phyloP scores from a whole-genome alignment of 1,139 yeast genomes.

The Pichia sp. region DNA sequence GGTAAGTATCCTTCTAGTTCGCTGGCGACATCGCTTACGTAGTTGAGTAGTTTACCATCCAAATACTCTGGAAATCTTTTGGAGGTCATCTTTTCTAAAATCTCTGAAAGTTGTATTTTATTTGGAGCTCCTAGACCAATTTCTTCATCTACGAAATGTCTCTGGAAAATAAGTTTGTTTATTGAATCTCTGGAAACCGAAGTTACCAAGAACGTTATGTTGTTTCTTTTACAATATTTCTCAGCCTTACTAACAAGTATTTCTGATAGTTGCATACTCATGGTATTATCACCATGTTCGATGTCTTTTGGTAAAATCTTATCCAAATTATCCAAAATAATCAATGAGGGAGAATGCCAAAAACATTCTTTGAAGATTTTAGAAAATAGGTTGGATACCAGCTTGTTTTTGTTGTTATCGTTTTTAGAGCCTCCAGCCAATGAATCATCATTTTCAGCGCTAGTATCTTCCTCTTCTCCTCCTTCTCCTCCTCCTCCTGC shows the following conservation, averaged over 20 bases:
- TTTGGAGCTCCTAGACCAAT: conserved; percentile 66
- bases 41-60: conserved; percentile 39
- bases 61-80: conserved; percentile 13
- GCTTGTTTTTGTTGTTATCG: conserved; percentile 54
- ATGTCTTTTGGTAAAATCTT: conserved; percentile 65
- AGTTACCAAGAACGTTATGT: conserved; percentile 52
- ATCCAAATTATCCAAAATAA: conserved; percentile 80
- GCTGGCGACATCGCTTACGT: conserved; percentile 60
- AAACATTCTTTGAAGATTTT: conserved; percentile 57
- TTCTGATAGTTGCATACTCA: conserved; percentile 57
- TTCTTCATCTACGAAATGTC: conserved; percentile 67
- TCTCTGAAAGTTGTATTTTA: conserved; percentile 51
- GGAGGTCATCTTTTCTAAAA: conserved; percentile 46
- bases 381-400: conserved; percentile 46
- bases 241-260: conserved; percentile 37
- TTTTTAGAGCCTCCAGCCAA: background rate
- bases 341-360: conserved; percentile 76
- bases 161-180: conserved; percentile 56
- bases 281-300: conserved; percentile 62
- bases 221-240: conserved; percentile 38
- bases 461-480: background rate
- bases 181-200: conserved; percentile 62
- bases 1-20: conserved; percentile 92
- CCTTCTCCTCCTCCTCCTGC: background rate
- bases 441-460: background rate